These are phyloP conservation scores for Aspergillus calidoustus DNA, from an alignment of 2,329 filamentous ascomycete species.

Conservation along the genomic window DNA sequence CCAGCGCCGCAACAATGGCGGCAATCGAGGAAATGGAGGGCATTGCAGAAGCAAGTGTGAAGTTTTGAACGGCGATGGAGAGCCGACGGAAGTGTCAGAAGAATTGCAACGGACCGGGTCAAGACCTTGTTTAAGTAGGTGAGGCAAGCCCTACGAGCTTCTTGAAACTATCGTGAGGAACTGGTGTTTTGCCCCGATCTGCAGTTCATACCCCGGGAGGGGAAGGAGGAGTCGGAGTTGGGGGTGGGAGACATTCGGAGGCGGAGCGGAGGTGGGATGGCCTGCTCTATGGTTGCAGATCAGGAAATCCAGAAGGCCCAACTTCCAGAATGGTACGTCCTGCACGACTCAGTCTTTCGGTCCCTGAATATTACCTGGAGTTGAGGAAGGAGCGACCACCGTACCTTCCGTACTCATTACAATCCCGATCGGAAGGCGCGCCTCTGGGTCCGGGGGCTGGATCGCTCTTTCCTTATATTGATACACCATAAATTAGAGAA, in stretches of 20 bases:
- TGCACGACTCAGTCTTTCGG: too few species aligned
- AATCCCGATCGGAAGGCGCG: too few species aligned
- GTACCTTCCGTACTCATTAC: too few species aligned
- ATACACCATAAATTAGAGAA: too few species aligned
- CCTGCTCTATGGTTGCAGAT: too few species aligned
- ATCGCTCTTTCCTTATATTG: too few species aligned
- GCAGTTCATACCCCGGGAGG: background rate
- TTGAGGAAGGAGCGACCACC: too few species aligned
- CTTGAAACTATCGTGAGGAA: background rate
- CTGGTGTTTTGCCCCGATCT: background rate
- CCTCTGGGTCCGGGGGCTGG: too few species aligned
- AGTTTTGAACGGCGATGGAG: background rate
- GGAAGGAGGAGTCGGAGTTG: slow-evolving; percentile 12
- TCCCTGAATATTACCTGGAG: too few species aligned
- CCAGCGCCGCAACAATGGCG: background rate
- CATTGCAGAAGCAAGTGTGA: background rate
- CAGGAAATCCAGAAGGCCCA: too few species aligned
- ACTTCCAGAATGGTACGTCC: too few species aligned
- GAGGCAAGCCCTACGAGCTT: too few species aligned
- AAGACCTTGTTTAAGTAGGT: background rate
- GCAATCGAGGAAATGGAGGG: background rate
- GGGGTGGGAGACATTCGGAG: slow-evolving; percentile 7
- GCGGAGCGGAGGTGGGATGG: slow-evolving; percentile 4
- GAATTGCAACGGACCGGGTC: background rate
- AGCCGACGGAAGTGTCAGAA: background rate